Evolutionary conservation across 768 basidiomycete species (phyloP), one percentile per base, ranked within the genome.

Genomic region (Hericium erinaceus): DNA sequence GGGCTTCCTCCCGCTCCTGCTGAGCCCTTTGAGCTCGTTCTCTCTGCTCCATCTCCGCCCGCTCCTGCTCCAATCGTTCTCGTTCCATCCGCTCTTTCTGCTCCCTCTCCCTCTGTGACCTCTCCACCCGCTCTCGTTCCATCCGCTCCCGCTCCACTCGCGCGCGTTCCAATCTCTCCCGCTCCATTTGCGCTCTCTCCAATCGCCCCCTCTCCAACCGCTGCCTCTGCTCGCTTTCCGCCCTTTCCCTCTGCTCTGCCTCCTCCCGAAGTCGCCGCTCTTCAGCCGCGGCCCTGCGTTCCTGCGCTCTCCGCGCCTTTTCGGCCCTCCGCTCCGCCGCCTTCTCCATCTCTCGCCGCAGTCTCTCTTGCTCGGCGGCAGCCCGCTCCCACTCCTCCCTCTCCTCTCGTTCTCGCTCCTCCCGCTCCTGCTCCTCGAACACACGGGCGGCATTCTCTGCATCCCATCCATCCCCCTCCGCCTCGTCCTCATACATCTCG

Each of bases 251-350:
- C 18, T 26, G 13, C 15, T 41, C 12, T 38, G 24, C 9, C 2
- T 22, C 7, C 44, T 60, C 62, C 16, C 52, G 44, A n/a, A 54
- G 22, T 39, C 55, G 26, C 33, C 63, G 56, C 58, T 60, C 28
- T 37, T 44, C 41, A 12, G 44, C 44, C 44, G n/a, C n/a, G 9
- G n/a, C n/a, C 44, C 20, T 20, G 20, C 20, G n/a, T 9, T 20
- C 44, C n/a, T 9, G 15, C 44, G n/a, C 44, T 7, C n/a, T n/a
- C 4, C 9, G 8, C 16, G 13, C 8, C 44, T 46, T 20, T 2
- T n/a, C 13, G 16, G 44, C n/a, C 16, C 20, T 20, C 16, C 16
- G 44, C n/a, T 46, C 44, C 44, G n/a, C 44, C 44, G 44, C 44
- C 20, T 46, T 10, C 18, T 46, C 44, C 44, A 18, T n/a, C 44